phyloP scores from a whole-genome alignment of 768 basidiomycete genomes.

The Solioccasus polychromus region DNA sequence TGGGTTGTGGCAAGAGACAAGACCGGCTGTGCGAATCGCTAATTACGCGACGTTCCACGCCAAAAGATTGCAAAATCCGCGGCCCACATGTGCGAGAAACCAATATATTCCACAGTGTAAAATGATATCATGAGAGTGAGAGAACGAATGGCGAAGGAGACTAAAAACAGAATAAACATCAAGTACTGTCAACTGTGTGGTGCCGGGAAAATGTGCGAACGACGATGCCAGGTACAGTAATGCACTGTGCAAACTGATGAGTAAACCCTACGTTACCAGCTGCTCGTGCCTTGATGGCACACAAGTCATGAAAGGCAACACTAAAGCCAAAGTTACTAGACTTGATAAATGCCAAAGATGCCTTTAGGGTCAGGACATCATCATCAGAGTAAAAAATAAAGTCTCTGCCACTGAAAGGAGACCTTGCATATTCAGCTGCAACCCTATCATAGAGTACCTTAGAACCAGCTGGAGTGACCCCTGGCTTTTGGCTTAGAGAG shows the following conservation, averaged over 20 bases:
- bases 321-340: slow-evolving; percentile 43
- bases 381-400: slow-evolving; percentile 27
- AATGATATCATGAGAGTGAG: not conserved
- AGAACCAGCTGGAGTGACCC: not conserved
- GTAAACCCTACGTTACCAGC: slow-evolving; percentile 22
- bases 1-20: slow-evolving; percentile 8
- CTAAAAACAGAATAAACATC: not conserved
- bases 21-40: not conserved
- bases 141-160: not conserved
- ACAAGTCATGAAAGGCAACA: slow-evolving; percentile 53
- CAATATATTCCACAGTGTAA: not conserved
- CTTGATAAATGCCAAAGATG: slow-evolving; percentile 52
- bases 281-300: slow-evolving; percentile 52
- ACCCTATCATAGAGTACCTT: slow-evolving; percentile 12
- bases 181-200: slow-evolving; percentile 5
- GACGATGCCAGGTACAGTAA: slow-evolving; percentile 20
- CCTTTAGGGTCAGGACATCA: slow-evolving; percentile 41
- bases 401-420: slow-evolving; percentile 24
- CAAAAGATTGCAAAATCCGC: no score
- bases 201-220: slow-evolving; percentile 19
- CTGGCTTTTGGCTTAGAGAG: not conserved
- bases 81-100: no score
- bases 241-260: slow-evolving; percentile 22
- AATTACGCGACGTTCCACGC: slow-evolving; percentile 1
- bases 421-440: slow-evolving; percentile 29